phyloP scores from a whole-genome alignment of 352 stramenopile genomes.

The Pythium plurisporium region DNA sequence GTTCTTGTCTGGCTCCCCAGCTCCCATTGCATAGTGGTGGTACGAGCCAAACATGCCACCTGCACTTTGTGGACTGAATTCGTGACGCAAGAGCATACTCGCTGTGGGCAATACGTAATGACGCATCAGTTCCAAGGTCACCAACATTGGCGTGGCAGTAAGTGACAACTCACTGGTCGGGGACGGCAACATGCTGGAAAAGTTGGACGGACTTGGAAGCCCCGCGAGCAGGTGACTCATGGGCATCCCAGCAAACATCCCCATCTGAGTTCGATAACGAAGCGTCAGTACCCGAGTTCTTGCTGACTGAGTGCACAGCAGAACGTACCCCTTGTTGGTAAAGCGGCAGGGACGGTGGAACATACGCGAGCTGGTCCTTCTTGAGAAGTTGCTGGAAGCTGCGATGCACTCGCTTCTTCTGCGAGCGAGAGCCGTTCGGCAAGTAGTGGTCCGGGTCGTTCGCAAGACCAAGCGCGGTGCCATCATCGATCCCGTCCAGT shows the following conservation, averaged over 20 bases:
- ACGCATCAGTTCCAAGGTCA: background rate
- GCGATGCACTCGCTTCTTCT: constrained; percentile 71
- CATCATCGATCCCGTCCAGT: background rate
- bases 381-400: constrained; percentile 77
- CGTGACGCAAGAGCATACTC: constrained; percentile 68
- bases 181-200: constrained; percentile 68
- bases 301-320: background rate
- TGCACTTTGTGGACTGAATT: constrained; percentile 65
- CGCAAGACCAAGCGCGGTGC: constrained; percentile 39
- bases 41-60: constrained; percentile 36
- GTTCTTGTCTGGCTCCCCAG: constrained; percentile 40
- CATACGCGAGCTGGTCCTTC: constrained; percentile 67
- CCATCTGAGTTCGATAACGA: constrained; percentile 33
- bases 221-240: constrained; percentile 54
- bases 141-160: background rate
- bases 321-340: constrained; percentile 62
- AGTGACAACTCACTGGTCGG: constrained; percentile 54
- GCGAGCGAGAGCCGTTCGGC: constrained; percentile 31
- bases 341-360: constrained; percentile 54
- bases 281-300: background rate
- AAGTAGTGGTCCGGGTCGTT: constrained; percentile 72
- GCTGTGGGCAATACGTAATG: constrained; percentile 21
- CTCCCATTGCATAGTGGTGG: constrained; percentile 30
- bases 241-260: constrained; percentile 54
- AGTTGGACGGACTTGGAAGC: constrained; percentile 68